Base-by-base conservation (phyloP, 306 rosid genomes). In the Medicago lupulina region DNA sequence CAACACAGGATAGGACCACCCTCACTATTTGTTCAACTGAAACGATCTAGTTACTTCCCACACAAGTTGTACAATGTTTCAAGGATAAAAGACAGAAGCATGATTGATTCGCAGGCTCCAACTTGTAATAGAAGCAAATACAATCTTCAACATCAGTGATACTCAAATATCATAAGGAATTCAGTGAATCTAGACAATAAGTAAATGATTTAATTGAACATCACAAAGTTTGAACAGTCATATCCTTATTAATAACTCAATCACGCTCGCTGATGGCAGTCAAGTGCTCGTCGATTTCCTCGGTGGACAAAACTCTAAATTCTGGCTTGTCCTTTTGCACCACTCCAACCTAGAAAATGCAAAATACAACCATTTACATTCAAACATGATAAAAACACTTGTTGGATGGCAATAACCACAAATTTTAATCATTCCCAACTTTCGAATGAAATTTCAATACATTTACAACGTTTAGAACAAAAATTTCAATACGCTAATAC, bases 241-340 rank as follows among this genome's bases (percentile, higher is more conserved):
- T 54, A 43, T 76, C 82, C 85, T 46, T 41, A 43, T 67, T 46
- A 72, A 63, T 55, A 69, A 62, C 82, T 92, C 89, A 96, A 77
- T 96, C 99, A 13, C 98, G 97, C 87, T 96, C 99, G 16, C 99
- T 96, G 46, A 96, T 96, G 28, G 99, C 97, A 67, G 97, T 96
- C 98, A 96, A 83, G 85, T 96, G 98, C 84, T 96, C 99, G 41
- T 96, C 99, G 65, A 96, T 86, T 85, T 96, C 99, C 55, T 96
- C 99, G 0, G 93, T 90, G 16, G 93, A 80, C 84, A 96, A 67
- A 75, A 90, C 97, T 84, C 97, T 88, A 58, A 96, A 96, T 57
- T 79, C 84, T 1, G 96, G 98, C 69, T 82, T 89, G 8, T 85
- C 99, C 83, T 79, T 76, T 67, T 77, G 81, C 85, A 96, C 99